Base-by-base conservation (phyloP, 164 flowering plant genomes). In the Liriodendron chinense region DNA sequence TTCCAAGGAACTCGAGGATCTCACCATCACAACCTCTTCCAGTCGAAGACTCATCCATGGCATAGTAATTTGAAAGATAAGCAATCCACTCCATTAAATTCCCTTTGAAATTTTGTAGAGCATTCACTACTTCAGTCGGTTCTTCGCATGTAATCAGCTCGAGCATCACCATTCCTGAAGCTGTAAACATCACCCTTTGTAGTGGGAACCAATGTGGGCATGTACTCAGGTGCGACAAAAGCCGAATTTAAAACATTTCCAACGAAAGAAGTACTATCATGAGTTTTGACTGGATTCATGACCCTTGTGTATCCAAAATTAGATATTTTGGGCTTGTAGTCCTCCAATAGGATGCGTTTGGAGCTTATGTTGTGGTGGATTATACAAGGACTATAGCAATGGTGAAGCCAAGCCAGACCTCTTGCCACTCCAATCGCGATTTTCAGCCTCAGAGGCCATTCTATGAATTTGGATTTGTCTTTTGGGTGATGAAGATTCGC, bases 141-240 rank as follows among this genome's bases (percentile, higher is more conserved):
- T 8, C 71, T 71, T 80, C 74, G 23, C 82, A 77, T 1, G 80
- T 70, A 20, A 80, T 68, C 53, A 80, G 48, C 69, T 80, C 82
- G n/a, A 80, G 77, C 43, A 80, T 68, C 20, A 80, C 75, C 21
- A 48, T 71, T 12, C 82, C 82, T n/a, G 48, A 80, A 80, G 71
- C 79, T 77, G 47, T 80, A 77, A 13, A 80, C 80, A 71, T 80
- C 82, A 9, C 76, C 80, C 67, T 72, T 72, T 7, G 74, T 78
- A 68, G 82, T 79, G n/a, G 82, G 76, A 1, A 72, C 65, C 23
- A 72, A 61, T 26, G 76, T 68, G 24, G 73, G 78, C 25, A 63
- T 28, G 24, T 72, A 79, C 69, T 79, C 78, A 0, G 82, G 82
- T 22, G 78, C 78, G 22, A 76, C 76, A 26, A 72, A 69, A 25